Evolutionary conservation across 305 asterid species (phyloP), one percentile per base, ranked within the genome.

Genomic region (Fraxinus latifolia): DNA sequence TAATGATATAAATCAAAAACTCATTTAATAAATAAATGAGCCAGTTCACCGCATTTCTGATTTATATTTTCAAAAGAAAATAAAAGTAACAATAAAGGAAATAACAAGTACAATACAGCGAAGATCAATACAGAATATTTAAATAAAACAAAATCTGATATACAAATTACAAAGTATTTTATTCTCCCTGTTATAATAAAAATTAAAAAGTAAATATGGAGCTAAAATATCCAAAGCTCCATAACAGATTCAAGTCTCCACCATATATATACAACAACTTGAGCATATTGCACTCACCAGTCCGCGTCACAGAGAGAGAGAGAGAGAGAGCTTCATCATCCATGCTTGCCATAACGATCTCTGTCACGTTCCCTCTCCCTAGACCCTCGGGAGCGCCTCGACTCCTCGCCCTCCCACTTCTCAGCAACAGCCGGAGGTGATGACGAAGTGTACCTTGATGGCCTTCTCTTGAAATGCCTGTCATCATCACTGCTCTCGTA

Each of bases 401-500:
- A 88, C 82, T 82, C 87, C 89, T 85, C 91, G 85, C 83, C 90
- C 71, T 60, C 89, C 65, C 74, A 72, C 84, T 78, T 60, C 29
- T 50, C 39, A 3, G 75, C 67, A 34, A 84, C 70, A 75, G 78
- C 80, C 0, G 86, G 85, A 1, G 91, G 92, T 1, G 94, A 95
- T 0, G 97, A 88, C 27, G 95, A 87, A 47, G 84, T 87, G 29
- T 93, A 92, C 89, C 96, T 90, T 0, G 98, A 89, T 3, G 97
- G 97, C 87, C 93, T 92, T 85, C 99, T 94, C 93, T 94, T 93
- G 87, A 94, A 96, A 86, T 96, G 99, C 90, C 96, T 86, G 39
- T 94, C 99, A 77, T 96, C 99, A 15, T 94, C 97, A 70, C 97
- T 94, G 87, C 95, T 93, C 76, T 93, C 96, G 5, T 91, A 88